phyloP scores from a whole-genome alignment of 805 yeast genomes.

The Phaffomyces thermotolerans region DNA sequence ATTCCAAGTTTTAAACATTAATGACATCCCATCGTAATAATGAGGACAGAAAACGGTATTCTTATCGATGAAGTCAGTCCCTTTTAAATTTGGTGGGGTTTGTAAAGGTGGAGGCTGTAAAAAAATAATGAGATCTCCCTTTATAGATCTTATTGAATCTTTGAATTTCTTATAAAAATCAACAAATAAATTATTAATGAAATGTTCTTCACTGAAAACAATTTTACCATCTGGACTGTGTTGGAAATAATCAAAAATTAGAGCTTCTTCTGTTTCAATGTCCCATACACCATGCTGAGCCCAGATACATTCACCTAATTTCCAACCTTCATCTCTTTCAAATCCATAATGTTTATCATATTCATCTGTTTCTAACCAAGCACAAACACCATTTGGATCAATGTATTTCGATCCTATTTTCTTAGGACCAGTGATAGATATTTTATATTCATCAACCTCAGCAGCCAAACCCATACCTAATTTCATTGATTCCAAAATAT shows the following conservation, averaged over 20 bases:
- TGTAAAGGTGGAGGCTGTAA: conserved; percentile 80
- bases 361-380: conserved; percentile 57
- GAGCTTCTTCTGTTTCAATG: conserved; percentile 27
- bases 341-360: conserved; percentile 67
- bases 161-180: conserved; percentile 51
- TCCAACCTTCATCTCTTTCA: conserved; percentile 57
- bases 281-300: conserved; percentile 79
- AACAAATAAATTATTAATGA: conserved; percentile 59
- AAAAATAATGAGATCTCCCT: conserved; percentile 46
- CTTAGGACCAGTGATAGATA: conserved; percentile 71
- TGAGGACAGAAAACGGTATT: conserved; percentile 78
- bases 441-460: conserved; percentile 60
- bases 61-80: conserved; percentile 43
- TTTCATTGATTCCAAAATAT: conserved; percentile 63
- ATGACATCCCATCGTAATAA: conserved; percentile 89
- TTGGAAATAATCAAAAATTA: conserved; percentile 46
- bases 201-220: conserved; percentile 22
- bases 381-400: conserved; percentile 59
- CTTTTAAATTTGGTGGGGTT: conserved; percentile 60
- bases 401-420: conserved; percentile 49
- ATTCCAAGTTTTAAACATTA: conserved; percentile 90
- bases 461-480: conserved; percentile 74
- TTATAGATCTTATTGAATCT: conserved; percentile 37
- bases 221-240: background rate
- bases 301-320: conserved; percentile 70